Conservation (phyloP, 305 asterid species). For the Fraxinus xanthoxyloides region DNA sequence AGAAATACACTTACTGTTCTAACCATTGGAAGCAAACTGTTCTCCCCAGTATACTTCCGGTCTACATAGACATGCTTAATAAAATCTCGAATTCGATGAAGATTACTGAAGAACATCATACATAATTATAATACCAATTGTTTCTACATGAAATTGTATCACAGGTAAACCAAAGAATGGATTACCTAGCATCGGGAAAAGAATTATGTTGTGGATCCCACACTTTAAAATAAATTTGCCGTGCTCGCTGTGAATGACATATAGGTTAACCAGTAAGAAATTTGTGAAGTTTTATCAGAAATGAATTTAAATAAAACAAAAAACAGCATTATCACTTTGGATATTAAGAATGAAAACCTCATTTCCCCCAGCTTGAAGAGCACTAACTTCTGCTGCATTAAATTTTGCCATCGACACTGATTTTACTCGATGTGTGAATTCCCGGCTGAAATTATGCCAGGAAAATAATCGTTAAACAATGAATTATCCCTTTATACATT, state of each 20-base stretch:
- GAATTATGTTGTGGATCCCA: slow-evolving; percentile 69
- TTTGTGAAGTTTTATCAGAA: not conserved
- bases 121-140: slow-evolving; percentile 9
- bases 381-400: slow-evolving; percentile 63
- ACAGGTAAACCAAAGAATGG: not conserved
- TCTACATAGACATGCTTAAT: slow-evolving; percentile 66
- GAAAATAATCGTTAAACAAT: not conserved
- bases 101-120: slow-evolving; percentile 53
- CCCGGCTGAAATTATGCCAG: slow-evolving; percentile 57
- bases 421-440: slow-evolving; percentile 84
- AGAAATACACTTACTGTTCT: slow-evolving; percentile 43
- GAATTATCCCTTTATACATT: not conserved
- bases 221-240: slow-evolving; percentile 63
- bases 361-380: slow-evolving; percentile 91
- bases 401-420: slow-evolving; percentile 92
- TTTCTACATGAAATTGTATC: not conserved
- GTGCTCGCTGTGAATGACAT: slow-evolving; percentile 53
- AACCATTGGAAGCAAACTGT: slow-evolving; percentile 28
- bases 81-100: slow-evolving; percentile 65
- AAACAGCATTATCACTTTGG: not conserved
- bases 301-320: not conserved
- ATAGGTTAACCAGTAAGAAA: not conserved
- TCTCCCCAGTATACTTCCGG: slow-evolving; percentile 60
- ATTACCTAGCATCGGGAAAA: slow-evolving; percentile 69
- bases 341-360: slow-evolving; percentile 43